phyloP scores from a whole-genome alignment of 371 early-diverging fungal species.

The Circinella minor region DNA sequence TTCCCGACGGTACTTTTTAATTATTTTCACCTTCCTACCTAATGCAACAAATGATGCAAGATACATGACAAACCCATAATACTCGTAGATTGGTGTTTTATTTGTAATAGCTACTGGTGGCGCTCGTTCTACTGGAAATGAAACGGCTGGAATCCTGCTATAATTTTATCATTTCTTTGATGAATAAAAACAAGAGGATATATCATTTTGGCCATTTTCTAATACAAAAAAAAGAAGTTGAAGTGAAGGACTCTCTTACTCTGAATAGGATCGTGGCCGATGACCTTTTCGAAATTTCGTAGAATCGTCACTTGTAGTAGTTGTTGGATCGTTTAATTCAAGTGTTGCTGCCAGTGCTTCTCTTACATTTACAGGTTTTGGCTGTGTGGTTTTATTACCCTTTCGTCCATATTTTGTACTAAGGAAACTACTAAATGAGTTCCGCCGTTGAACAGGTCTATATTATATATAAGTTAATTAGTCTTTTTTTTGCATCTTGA shows the following conservation, averaged over 20 bases:
- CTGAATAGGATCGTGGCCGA: conserved; percentile 54
- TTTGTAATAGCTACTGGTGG: conserved; percentile 56
- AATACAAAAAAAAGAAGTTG: neutral
- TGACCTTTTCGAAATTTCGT: conserved; percentile 29
- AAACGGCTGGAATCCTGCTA: conserved; percentile 34
- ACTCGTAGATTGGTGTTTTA: conserved; percentile 80
- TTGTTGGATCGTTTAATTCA: neutral
- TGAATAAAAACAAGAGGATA: neutral
- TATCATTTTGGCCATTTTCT: too few relatives aligned
- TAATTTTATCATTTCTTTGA: neutral
- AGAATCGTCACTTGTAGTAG: conserved; percentile 3
- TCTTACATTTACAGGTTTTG: neutral
- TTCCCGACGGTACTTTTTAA: neutral
- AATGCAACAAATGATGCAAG: conserved; percentile 78
- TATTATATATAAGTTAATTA: neutral
- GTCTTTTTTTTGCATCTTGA: neutral
- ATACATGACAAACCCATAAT: conserved; percentile 87
- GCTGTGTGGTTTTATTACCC: neutral
- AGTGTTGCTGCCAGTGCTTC: neutral
- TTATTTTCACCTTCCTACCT: conserved; percentile 35
- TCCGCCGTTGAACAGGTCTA: conserved; percentile 35
- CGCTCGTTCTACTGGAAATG: conserved; percentile 44
- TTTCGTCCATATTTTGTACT: conserved; percentile 29
- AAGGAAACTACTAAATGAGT: conserved; percentile 52
- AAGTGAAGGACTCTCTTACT: conserved; percentile 28